Base-by-base conservation (phyloP, 2,329 filamentous ascomycete species). In the Fusarium torreyae region DNA sequence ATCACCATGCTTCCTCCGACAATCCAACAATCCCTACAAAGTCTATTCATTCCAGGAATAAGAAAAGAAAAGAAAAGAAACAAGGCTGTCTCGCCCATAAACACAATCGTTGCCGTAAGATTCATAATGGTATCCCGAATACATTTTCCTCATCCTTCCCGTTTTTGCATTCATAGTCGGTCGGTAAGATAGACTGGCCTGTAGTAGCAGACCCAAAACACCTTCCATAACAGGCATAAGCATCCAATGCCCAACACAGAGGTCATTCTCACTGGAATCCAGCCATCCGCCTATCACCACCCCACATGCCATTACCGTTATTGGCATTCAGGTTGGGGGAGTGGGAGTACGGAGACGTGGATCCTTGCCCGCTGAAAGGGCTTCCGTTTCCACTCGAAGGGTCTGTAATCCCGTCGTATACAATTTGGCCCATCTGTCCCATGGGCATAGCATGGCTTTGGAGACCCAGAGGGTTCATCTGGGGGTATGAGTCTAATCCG, bases 291-390 rank as follows among this genome's bases (percentile, higher is more conserved):
- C 67, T 50, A 22, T 68, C 67, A 24, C 63, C 67, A 24, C 63
- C 53, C 67, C 66, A 69, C 38, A 69, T 68, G 36, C 49, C 57
- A 38, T 63, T 66, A 11, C 53, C 68, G 57, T 65, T 72, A 24
- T 69, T 72, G 50, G 64, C 57, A 53, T 75, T 73, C 44, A 74
- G 63, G 43, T 78, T 77, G 34, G 80, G 78, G 33, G 79, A 80
- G 49, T 76, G 75, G 20, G 75, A 72, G 62, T 78, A 81, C 10
- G 76, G 77, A 33, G 79, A 80, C 28, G 73, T 60, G 6, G 78
- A 78, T 40, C 77, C 79, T 43, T 80, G 78, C 7, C 77, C 79
- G 46, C 77, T 77, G 43, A 78, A 81, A 6, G 79, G 78, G 60
- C 78, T 80, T n/a, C 73, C 76, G 53, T 77, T 75, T 14, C 73